phyloP scores from a whole-genome alignment of 73 alveolate genomes.

The Diophrys appendiculata region DNA sequence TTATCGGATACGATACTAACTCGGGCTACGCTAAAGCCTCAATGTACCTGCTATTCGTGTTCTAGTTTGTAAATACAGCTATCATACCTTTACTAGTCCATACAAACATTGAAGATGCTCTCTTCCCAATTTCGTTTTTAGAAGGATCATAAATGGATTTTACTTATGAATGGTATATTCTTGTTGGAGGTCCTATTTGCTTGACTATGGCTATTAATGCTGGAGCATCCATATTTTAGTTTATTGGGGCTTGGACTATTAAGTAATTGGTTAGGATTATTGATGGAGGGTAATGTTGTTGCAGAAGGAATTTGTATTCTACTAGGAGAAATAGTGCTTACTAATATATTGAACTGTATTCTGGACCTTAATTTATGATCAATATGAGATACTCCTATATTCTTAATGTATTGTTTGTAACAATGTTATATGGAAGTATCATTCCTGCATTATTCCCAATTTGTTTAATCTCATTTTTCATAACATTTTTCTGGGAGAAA shows the following conservation, averaged over 20 bases:
- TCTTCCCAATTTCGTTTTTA: background rate
- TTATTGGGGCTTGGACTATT: background rate
- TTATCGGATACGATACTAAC: background rate
- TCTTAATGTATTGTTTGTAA: conserved; percentile 60
- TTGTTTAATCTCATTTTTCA: conserved; percentile 40
- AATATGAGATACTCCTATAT: conserved; percentile 62
- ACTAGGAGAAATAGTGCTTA: conserved; percentile 27
- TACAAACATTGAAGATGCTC: background rate
- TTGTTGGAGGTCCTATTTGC: conserved; percentile 8
- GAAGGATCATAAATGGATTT: conserved; percentile 14
- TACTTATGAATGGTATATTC: conserved; percentile 26
- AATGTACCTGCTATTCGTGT: background rate
- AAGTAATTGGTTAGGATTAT: background rate
- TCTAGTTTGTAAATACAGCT: background rate
- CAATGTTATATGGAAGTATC: conserved; percentile 61
- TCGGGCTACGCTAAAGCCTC: background rate
- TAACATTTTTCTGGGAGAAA: conserved; percentile 7
- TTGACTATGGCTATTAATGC: conserved; percentile 15
- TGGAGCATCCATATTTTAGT: background rate
- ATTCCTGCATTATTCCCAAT: conserved; percentile 58
- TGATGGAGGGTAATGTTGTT: background rate
- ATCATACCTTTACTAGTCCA: background rate
- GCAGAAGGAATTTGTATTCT: background rate
- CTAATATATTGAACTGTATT: conserved; percentile 58
- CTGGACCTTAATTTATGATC: conserved; percentile 65